Evolutionary conservation across 1,284 basidiomycete species (phyloP).

Genomic region (Garcileccinum viscosum): DNA sequence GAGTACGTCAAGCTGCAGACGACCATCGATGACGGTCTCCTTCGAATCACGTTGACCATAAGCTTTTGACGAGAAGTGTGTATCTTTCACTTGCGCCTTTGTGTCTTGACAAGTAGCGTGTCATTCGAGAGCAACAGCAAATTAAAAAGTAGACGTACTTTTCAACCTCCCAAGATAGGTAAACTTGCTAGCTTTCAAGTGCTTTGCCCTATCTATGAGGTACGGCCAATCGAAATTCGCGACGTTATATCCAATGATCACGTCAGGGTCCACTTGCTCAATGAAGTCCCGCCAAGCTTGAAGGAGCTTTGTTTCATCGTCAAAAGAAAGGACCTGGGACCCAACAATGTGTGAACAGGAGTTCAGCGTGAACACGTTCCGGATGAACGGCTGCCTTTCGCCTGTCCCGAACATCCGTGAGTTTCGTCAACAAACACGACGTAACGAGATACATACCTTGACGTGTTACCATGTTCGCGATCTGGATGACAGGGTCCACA

Average conservation of each 20-base stretch:
- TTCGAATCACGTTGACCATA: conserved; percentile 96
- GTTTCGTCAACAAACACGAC: not conserved
- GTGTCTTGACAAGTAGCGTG: conserved; percentile 53
- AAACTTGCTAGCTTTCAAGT: conserved; percentile 77
- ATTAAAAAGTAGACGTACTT: conserved; percentile 49
- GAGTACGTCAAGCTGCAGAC: conserved; percentile 90
- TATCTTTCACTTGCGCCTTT: conserved; percentile 83
- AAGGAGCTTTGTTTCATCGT: conserved; percentile 77
- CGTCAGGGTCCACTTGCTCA: conserved; percentile 87
- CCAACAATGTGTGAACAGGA: conserved; percentile 93
- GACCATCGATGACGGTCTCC: conserved; percentile 86
- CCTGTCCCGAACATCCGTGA: conserved; percentile 47
- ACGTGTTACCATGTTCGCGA: conserved; percentile 95
- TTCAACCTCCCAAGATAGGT: conserved; percentile 80
- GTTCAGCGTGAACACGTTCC: conserved; percentile 96
- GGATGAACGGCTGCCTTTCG: conserved; percentile 88
- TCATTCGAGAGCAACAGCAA: conserved; percentile 5
- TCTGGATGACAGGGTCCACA: conserved; percentile 93
- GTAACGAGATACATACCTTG: conserved; percentile 68
- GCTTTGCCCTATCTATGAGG: conserved; percentile 86
- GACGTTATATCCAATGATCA: conserved; percentile 95
- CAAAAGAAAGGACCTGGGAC: conserved; percentile 88
- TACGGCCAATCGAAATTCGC: conserved; percentile 94
- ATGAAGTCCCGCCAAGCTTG: conserved; percentile 86
- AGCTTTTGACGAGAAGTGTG: conserved; percentile 95